These are phyloP conservation scores for Exidia glandulosa DNA, from an alignment of 768 basidiomycete genomes.

Conservation along the genomic window DNA sequence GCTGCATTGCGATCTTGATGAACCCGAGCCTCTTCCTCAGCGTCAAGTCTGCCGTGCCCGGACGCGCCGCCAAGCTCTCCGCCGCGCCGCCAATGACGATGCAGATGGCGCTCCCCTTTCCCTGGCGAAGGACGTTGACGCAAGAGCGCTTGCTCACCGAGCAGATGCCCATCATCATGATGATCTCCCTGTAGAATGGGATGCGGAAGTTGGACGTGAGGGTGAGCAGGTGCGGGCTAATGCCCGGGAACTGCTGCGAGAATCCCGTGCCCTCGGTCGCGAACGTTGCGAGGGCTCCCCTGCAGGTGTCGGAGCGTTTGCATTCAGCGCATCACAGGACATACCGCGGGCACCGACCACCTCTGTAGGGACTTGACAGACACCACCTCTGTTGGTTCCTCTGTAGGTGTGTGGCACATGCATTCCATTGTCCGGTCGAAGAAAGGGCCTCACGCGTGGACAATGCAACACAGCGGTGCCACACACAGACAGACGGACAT, in stretches of 20 bases:
- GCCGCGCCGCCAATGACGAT: slow-evolving; percentile 97
- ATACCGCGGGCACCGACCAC: no score
- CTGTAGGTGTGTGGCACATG: no score
- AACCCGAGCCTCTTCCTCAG: slow-evolving; percentile 80
- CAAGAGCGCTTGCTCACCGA: slow-evolving; percentile 88
- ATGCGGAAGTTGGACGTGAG: slow-evolving; percentile 81
- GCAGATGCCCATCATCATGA: slow-evolving; percentile 79
- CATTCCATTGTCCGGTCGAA: no score
- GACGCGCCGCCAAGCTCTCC: slow-evolving; percentile 86
- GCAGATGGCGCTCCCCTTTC: slow-evolving; percentile 63
- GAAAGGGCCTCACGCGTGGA: no score
- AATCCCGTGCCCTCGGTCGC: slow-evolving; percentile 94
- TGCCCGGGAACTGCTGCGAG: slow-evolving; percentile 80
- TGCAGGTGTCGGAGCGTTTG: no score
- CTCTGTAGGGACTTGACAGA: no score
- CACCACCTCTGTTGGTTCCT: no score
- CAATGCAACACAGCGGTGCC: no score
- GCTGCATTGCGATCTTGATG: slow-evolving; percentile 86
- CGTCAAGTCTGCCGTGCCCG: slow-evolving; percentile 92
- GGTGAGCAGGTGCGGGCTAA: slow-evolving; percentile 87
- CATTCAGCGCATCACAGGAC: no score
- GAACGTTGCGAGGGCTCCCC: slow-evolving; percentile 94
- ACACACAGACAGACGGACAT: no score
- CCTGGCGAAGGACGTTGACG: slow-evolving; percentile 65
- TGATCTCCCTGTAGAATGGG: slow-evolving; percentile 87